phyloP scores from a whole-genome alignment of 2,329 filamentous ascomycete species.

The Sarocladium oryzae region DNA sequence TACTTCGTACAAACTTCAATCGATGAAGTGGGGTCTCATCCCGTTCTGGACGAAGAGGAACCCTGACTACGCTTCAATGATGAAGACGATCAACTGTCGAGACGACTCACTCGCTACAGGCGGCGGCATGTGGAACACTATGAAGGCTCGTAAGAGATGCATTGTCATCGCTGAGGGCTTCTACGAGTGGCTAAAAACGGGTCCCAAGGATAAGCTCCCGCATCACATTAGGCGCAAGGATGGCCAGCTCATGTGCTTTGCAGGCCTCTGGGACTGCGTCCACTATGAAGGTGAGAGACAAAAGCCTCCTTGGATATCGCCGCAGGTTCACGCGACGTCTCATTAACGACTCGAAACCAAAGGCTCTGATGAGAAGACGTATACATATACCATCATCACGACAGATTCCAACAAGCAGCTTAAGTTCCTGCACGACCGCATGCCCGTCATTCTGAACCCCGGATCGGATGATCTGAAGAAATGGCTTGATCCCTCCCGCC shows the following conservation, averaged over 20 bases:
- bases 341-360: too few species aligned
- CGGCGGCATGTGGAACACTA: slow-evolving; percentile 82
- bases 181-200: slow-evolving; percentile 90
- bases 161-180: slow-evolving; percentile 87
- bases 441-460: slow-evolving; percentile 87
- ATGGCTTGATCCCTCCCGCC: slow-evolving; percentile 71
- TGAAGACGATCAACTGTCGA: slow-evolving; percentile 93
- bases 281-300: slow-evolving; percentile 60
- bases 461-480: slow-evolving; percentile 60
- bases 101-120: slow-evolving; percentile 74
- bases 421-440: slow-evolving; percentile 83
- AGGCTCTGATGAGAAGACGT: slow-evolving; percentile 55
- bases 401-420: slow-evolving; percentile 79
- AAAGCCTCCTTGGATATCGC: neutral
- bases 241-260: slow-evolving; percentile 78
- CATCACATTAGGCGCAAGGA: slow-evolving; percentile 80
- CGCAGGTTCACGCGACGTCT: neutral
- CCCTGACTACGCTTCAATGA: slow-evolving; percentile 67
- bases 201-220: slow-evolving; percentile 69
- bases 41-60: slow-evolving; percentile 89
- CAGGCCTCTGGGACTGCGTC: slow-evolving; percentile 87
- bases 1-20: slow-evolving; percentile 72
- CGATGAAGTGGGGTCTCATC: slow-evolving; percentile 94
- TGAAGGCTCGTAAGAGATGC: slow-evolving; percentile 87
- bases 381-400: slow-evolving; percentile 92